A percentile compares a stretch with the other conserved stretches of the same genome.
Evolutionary conservation across 352 stramenopile genomes (phyloP).

Genomic region (Globisporangium acanthophoron): DNA sequence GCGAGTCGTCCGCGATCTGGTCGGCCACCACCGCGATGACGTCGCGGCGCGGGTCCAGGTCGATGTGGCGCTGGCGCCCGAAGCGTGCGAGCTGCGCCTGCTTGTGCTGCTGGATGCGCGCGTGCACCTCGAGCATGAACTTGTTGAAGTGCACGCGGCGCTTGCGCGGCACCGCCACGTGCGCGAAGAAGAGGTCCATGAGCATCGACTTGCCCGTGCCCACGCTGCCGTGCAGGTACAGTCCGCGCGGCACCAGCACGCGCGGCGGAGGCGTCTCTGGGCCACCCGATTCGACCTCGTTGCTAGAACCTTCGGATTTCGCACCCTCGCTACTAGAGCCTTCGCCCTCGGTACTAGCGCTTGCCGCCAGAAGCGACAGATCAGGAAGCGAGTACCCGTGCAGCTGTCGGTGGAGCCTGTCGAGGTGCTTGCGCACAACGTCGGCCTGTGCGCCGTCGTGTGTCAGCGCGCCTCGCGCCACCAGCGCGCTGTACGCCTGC

Average conservation of each 20-base stretch:
- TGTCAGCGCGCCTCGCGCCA: slow-evolving; percentile 18
- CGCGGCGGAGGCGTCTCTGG: not conserved
- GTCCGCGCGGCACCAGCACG: slow-evolving; percentile 69
- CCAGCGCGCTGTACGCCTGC: slow-evolving; percentile 22
- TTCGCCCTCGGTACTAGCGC: not conserved
- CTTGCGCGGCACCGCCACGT: slow-evolving; percentile 58
- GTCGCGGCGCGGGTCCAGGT: slow-evolving; percentile 64
- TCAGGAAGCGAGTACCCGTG: slow-evolving; percentile 44
- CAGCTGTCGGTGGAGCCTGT: slow-evolving; percentile 57
- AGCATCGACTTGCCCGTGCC: slow-evolving; percentile 97
- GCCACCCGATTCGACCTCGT: no score
- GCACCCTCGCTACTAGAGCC: not conserved
- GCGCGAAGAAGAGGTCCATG: slow-evolving; percentile 93
- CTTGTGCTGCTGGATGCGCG: slow-evolving; percentile 89
- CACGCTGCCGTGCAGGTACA: slow-evolving; percentile 94
- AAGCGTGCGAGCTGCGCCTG: slow-evolving; percentile 71
- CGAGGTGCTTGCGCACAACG: slow-evolving; percentile 35
- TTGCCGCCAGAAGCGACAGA: not conserved
- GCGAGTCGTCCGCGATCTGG: slow-evolving; percentile 81
- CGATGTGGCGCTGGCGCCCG: slow-evolving; percentile 84
- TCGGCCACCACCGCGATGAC: slow-evolving; percentile 78
- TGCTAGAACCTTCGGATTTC: not conserved
- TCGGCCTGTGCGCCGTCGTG: slow-evolving; percentile 26
- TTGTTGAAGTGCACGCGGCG: slow-evolving; percentile 96
- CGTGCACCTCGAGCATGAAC: slow-evolving; percentile 96